Evolutionary conservation across 768 basidiomycete genomes (phyloP).

Genomic region (Lentinula guzmanii): DNA sequence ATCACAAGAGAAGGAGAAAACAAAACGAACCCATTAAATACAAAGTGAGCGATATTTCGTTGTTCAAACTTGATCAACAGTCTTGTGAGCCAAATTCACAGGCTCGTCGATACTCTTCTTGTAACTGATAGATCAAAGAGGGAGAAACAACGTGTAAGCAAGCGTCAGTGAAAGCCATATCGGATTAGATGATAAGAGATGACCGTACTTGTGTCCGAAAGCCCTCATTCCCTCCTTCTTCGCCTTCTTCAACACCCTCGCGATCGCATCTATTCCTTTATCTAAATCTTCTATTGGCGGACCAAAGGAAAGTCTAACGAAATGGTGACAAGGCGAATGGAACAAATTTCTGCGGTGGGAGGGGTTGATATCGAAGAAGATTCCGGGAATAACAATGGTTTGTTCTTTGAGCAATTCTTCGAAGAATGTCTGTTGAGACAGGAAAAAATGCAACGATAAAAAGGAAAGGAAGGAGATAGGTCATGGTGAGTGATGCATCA

Average conservation of each 20-base stretch:
- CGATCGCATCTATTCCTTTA: constrained; percentile 84
- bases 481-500: too few species aligned
- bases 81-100: neutral
- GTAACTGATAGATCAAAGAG: constrained; percentile 18
- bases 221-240: constrained; percentile 51
- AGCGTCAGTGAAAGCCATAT: neutral
- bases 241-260: constrained; percentile 65
- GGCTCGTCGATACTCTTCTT: constrained; percentile 44
- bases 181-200: neutral
- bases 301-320: constrained; percentile 82
- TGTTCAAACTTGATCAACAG: neutral
- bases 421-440: constrained; percentile 70
- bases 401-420: constrained; percentile 89
- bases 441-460: neutral
- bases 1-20: neutral
- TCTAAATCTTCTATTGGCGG: constrained; percentile 77
- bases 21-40: too few species aligned
- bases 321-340: constrained; percentile 86
- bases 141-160: neutral
- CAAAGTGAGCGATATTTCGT: too few species aligned
- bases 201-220: constrained; percentile 61
- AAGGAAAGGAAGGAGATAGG: neutral
- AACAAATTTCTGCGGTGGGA: constrained; percentile 84
- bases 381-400: constrained; percentile 87
- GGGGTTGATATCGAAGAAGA: constrained; percentile 84